Evolutionary conservation across 345 rosid genomes (phyloP), one percentile per base, ranked within the genome.

Genomic region (Psidium guajava): DNA sequence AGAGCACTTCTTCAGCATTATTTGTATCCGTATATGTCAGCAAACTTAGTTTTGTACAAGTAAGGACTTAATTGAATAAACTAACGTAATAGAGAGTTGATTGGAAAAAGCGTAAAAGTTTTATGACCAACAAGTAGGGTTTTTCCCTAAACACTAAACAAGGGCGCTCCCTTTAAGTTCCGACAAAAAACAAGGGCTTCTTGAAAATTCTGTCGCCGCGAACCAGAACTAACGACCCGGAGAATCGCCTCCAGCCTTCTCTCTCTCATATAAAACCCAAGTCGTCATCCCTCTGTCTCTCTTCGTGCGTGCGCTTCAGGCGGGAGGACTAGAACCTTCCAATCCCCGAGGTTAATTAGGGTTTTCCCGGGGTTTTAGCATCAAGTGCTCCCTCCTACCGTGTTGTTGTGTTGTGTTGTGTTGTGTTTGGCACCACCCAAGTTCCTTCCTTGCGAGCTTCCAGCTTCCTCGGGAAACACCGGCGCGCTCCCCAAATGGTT

Each of bases 401-500:
- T 28, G 42, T n/a, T n/a, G n/a, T n/a, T n/a, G n/a, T n/a, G n/a
- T 28, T 15, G 24, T 52, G 54, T 49, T 14, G 54, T 52, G 18
- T 53, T 53, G 54, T 53, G 54, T 53, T 53, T 2, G 20, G 54
- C 54, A 14, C 54, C 54, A 53, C 54, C 54, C 54, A 15, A 53
- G 54, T 53, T 74, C 57, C 83, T 51, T 36, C 83, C 56, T 53
- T 22, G 82, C 56, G 22, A n/a, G 32, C 55, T 53, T 36, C 84
- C 58, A 42, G 59, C 47, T 42, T 52, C 47, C 84, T 18, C 27
- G 59, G 83, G 32, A 28, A 51, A 36, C 32, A 27, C 49, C 84
- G 3, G n/a, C 87, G 6, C 64, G 21, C 15, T 42, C 12, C 49
- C 49, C 32, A 54, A 87, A 96, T 96, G 98, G 91, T 90, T 85